These are phyloP conservation scores for Cadophora luteo-olivacea DNA, from an alignment of 2,329 filamentous ascomycete species.

Conservation along the genomic window DNA sequence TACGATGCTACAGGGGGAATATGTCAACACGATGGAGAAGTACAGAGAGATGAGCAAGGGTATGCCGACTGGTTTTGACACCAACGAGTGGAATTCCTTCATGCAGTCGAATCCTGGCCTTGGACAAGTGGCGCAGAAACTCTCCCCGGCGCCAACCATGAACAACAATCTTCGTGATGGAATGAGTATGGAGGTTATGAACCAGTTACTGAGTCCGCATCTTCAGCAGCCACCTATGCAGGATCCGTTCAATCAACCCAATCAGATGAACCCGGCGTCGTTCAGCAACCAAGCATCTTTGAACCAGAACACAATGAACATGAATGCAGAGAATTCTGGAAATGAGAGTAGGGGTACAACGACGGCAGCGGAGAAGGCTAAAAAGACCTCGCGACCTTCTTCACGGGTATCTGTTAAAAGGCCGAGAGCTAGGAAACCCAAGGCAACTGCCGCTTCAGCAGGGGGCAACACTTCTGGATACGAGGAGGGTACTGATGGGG, in stretches of 20 bases:
- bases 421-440: slow-evolving; percentile 37
- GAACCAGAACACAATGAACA: not conserved
- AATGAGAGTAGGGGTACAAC: slow-evolving; percentile 29
- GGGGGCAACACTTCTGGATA: slow-evolving; percentile 74
- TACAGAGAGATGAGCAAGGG: slow-evolving; percentile 64
- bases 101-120: slow-evolving; percentile 71
- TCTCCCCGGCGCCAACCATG: slow-evolving; percentile 25
- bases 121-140: slow-evolving; percentile 46
- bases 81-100: slow-evolving; percentile 79
- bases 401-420: slow-evolving; percentile 42
- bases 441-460: slow-evolving; percentile 24
- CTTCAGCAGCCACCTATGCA: slow-evolving; percentile 35
- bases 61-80: slow-evolving; percentile 68
- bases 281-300: not conserved
- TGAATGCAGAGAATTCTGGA: slow-evolving; percentile 28
- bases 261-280: not conserved
- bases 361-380: slow-evolving; percentile 26
- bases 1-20: slow-evolving; percentile 62
- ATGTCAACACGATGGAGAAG: slow-evolving; percentile 64
- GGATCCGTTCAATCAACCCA: slow-evolving; percentile 32
- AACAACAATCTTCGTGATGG: slow-evolving; percentile 34
- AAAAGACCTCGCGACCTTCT: slow-evolving; percentile 39
- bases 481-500: slow-evolving; percentile 63
- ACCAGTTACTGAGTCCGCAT: slow-evolving; percentile 48
- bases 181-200: slow-evolving; percentile 45